phyloP scores from a whole-genome alignment of 352 stramenopile genomes.

The Thalassiosira sp. region DNA sequence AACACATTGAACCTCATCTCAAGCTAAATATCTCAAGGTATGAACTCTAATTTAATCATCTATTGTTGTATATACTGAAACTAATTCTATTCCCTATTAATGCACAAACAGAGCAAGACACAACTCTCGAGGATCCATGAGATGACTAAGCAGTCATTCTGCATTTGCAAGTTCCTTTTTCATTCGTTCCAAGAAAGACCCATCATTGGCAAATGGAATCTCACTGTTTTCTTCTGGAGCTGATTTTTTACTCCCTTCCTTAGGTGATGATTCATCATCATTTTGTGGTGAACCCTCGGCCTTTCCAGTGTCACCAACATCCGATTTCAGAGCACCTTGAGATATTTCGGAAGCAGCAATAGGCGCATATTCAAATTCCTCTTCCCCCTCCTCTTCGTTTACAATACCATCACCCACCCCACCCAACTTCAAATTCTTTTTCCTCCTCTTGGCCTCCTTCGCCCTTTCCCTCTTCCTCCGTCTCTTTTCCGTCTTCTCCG shows the following conservation, averaged over 20 bases:
- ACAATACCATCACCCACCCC: constrained; percentile 44
- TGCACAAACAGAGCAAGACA: no score
- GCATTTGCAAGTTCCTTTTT: constrained; percentile 43
- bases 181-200: constrained; percentile 72
- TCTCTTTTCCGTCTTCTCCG: constrained; percentile 66
- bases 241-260: no score
- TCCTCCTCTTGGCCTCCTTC: constrained; percentile 79
- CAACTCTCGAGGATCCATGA: neutral
- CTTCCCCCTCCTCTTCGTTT: constrained; percentile 24
- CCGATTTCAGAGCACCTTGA: constrained; percentile 1
- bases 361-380: constrained; percentile 76
- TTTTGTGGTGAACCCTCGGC: neutral
- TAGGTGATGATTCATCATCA: neutral
- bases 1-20: no score
- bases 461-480: constrained; percentile 74
- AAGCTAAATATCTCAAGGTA: no score
- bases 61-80: no score
- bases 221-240: constrained; percentile 18
- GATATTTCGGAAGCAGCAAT: constrained; percentile 27
- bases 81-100: no score
- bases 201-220: constrained; percentile 62
- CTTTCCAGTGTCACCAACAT: neutral
- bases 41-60: no score
- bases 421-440: constrained; percentile 74
- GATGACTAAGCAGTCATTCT: neutral